Conservation (phyloP, 78 protist species). For the Creolimax fragrantissima region DNA sequence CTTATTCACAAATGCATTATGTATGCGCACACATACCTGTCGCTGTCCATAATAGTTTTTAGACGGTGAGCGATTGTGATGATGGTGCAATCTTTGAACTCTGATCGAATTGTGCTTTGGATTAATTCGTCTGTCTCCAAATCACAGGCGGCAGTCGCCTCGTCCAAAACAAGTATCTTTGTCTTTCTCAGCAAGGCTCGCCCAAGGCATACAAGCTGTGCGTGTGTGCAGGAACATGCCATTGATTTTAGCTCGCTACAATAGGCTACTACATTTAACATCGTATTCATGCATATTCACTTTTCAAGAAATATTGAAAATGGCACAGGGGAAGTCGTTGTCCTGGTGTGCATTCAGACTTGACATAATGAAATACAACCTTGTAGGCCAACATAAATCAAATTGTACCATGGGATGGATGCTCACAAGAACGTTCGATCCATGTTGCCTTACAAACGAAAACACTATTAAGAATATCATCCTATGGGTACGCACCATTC, state of each 20-base stretch:
- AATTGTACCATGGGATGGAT: too few species aligned
- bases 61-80: slow-evolving; percentile 81
- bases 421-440: too few species aligned
- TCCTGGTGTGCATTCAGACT: too few species aligned
- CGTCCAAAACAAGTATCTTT: slow-evolving; percentile 55
- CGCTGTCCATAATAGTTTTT: slow-evolving; percentile 38
- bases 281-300: too few species aligned
- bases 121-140: slow-evolving; percentile 66
- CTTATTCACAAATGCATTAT: too few species aligned
- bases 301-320: neutral
- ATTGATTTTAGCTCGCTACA: too few species aligned
- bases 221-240: neutral
- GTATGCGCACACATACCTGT: slow-evolving; percentile 12
- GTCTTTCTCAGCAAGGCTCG: slow-evolving; percentile 77
- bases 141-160: slow-evolving; percentile 91
- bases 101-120: slow-evolving; percentile 58
- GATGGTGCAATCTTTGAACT: slow-evolving; percentile 60
- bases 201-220: slow-evolving; percentile 83
- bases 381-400: too few species aligned
- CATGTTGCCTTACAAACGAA: too few species aligned
- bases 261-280: neutral
- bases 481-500: too few species aligned
- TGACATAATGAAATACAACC: too few species aligned
- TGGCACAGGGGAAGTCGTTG: neutral
- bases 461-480: too few species aligned